Evolutionary conservation across 805 yeast genomes (phyloP).

Genomic region (Zygoascus bituminiphila): DNA sequence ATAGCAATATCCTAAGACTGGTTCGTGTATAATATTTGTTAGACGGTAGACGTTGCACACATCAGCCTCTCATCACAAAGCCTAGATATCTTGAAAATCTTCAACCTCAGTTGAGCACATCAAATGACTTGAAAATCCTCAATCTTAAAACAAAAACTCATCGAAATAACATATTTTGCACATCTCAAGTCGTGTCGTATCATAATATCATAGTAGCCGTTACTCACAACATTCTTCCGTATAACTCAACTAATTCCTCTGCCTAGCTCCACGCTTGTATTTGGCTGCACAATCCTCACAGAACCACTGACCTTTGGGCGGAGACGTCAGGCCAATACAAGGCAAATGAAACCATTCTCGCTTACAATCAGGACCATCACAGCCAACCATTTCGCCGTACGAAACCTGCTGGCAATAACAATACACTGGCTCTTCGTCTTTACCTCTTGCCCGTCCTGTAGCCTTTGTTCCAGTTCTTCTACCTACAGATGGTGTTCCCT

Average conservation of each 20-base stretch:
- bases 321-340: constrained; percentile 76
- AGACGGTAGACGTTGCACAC: no score
- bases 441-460: background rate
- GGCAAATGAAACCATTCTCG: constrained; percentile 95
- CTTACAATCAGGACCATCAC: constrained; percentile 89
- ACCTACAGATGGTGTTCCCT: background rate
- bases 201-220: background rate
- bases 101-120: no score
- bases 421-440: constrained; percentile 66
- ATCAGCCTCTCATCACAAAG: no score
- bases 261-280: constrained; percentile 13
- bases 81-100: no score
- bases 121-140: no score
- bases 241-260: background rate
- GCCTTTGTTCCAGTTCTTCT: background rate
- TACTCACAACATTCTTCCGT: background rate
- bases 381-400: constrained; percentile 98
- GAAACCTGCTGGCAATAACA: constrained; percentile 97
- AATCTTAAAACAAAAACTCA: no score
- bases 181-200: no score
- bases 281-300: constrained; percentile 52
- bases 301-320: constrained; percentile 83
- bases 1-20: no score
- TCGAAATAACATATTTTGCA: no score
- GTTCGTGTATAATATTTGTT: no score